A percentile compares a stretch with the other conserved stretches of the same genome.
Evolutionary conservation across 441 rosid genomes (phyloP).

Genomic region (Gossypium gossypioides): DNA sequence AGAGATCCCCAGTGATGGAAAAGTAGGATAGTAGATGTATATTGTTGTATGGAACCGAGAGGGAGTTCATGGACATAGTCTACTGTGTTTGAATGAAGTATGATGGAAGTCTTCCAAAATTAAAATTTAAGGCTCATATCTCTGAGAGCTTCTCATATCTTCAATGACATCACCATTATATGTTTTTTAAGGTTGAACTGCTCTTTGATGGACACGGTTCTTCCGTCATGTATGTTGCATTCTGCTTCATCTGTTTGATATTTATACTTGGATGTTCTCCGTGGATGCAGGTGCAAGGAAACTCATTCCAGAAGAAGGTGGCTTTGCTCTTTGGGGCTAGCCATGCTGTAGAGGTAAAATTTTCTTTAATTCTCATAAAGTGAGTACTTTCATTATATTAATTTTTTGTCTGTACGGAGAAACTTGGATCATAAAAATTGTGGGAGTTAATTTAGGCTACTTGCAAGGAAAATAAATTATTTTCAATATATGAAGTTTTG

Average conservation of each 20-base stretch:
- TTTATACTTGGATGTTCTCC: slow-evolving; percentile 1
- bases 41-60: neutral
- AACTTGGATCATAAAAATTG: slow-evolving; percentile 1
- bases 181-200: neutral
- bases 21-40: neutral
- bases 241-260: neutral
- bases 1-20: neutral
- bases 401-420: neutral
- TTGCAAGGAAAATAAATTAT: neutral
- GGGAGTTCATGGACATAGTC: neutral
- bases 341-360: slow-evolving; percentile 66
- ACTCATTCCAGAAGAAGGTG: slow-evolving; percentile 92
- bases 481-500: neutral
- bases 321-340: slow-evolving; percentile 70
- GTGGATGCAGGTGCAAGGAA: slow-evolving; percentile 65
- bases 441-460: neutral
- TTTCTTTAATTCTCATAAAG: slow-evolving; percentile 8
- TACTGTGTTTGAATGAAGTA: neutral
- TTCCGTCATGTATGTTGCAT: slow-evolving; percentile 5
- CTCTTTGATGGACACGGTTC: neutral
- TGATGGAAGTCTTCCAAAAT: neutral
- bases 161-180: neutral
- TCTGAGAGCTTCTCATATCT: neutral
- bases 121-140: neutral
- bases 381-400: neutral